Percentiles rank a stretch among this genome's conserved stretches.
Evolutionary conservation across 2,329 filamentous ascomycete genomes (phyloP).

Genomic region (Stemphylium vesicarium): DNA sequence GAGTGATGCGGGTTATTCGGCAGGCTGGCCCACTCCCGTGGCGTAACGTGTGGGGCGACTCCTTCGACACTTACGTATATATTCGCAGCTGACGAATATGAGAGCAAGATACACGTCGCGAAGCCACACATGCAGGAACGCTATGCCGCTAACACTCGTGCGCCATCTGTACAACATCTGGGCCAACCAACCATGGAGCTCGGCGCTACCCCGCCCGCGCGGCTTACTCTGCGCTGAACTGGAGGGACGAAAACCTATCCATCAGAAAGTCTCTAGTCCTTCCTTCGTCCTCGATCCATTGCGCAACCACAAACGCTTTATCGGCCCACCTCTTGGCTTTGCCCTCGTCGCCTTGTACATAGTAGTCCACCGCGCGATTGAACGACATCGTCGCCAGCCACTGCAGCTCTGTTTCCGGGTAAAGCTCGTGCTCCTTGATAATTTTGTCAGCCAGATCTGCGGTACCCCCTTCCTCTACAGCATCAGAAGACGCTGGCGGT

Average conservation of each 20-base stretch:
- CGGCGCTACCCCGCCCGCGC: neutral
- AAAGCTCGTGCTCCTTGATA: conserved; percentile 53
- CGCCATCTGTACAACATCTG: neutral
- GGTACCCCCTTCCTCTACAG: conserved; percentile 4
- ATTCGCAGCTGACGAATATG: neutral
- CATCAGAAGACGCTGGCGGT: conserved; percentile 21
- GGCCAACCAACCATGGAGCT: neutral
- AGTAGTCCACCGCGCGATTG: conserved; percentile 72
- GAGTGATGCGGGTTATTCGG: conserved; percentile 5
- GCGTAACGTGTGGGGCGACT: conserved; percentile 11
- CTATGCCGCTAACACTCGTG: conserved; percentile 1
- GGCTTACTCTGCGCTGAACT: conserved; percentile 4
- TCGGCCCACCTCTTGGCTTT: conserved; percentile 67
- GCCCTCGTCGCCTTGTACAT: conserved; percentile 57
- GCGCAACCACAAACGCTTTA: conserved; percentile 67
- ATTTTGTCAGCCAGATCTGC: conserved; percentile 28
- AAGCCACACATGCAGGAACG: conserved; percentile 8
- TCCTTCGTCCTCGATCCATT: conserved; percentile 61
- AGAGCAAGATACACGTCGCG: conserved; percentile 1
- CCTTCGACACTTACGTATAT: conserved; percentile 7
- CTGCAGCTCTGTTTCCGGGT: conserved; percentile 72
- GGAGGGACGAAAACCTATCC: conserved; percentile 53
- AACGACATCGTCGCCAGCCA: conserved; percentile 70
- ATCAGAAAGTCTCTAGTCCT: conserved; percentile 36
- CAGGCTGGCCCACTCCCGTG: conserved; percentile 14